Conservation (phyloP, 2,329 filamentous ascomycete genomes). For the Grosmannia penicillata region DNA sequence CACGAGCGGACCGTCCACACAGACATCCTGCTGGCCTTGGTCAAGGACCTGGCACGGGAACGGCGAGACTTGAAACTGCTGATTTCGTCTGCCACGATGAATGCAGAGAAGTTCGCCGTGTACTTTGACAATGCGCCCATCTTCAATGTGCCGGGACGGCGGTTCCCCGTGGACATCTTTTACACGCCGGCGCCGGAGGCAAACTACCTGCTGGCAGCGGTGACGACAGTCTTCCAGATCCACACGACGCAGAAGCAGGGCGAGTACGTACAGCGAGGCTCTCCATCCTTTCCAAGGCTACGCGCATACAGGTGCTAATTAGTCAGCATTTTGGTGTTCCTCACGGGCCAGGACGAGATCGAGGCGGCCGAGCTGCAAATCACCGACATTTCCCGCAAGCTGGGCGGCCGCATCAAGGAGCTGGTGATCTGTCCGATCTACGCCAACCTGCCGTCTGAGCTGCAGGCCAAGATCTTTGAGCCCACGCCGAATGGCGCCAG, state of each 20-base stretch:
- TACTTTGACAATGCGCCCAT: slow-evolving; percentile 92
- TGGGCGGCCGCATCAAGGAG: slow-evolving; percentile 72
- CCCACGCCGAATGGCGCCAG: slow-evolving; percentile 72
- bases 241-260: slow-evolving; percentile 74
- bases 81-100: slow-evolving; percentile 89
- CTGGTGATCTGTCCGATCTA: slow-evolving; percentile 90
- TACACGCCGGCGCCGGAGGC: slow-evolving; percentile 85
- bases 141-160: slow-evolving; percentile 82
- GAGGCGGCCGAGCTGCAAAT: slow-evolving; percentile 75
- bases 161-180: slow-evolving; percentile 82
- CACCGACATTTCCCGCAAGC: slow-evolving; percentile 70
- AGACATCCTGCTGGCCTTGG: slow-evolving; percentile 73
- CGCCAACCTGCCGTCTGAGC: slow-evolving; percentile 76
- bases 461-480: slow-evolving; percentile 89
- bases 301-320: not conserved
- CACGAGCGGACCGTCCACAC: slow-evolving; percentile 88
- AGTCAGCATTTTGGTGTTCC: slow-evolving; percentile 64
- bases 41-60: slow-evolving; percentile 76
- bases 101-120: slow-evolving; percentile 78
- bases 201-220: slow-evolving; percentile 81
- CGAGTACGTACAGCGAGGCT: slow-evolving; percentile 28
- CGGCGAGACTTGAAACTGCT: slow-evolving; percentile 77
- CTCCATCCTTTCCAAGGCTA: too few relatives aligned
- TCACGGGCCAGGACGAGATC: slow-evolving; percentile 95
- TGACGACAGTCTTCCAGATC: slow-evolving; percentile 91